These are phyloP conservation scores for Waltergamsia citrina DNA, from an alignment of 2,329 filamentous ascomycete species.

Conservation along the genomic window DNA sequence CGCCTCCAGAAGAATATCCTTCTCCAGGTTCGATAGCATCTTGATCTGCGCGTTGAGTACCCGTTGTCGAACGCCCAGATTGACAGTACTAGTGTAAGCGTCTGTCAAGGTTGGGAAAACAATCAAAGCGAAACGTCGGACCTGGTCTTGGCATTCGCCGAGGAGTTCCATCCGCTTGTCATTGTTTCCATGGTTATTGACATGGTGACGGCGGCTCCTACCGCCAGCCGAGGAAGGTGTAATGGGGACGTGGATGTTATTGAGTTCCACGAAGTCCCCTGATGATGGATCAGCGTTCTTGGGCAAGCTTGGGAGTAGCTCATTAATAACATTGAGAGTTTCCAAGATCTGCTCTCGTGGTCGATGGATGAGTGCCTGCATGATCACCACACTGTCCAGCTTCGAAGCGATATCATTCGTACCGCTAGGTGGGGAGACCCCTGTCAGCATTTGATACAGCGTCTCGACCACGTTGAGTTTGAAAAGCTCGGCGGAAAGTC, in stretches of 20 bases:
- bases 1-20: constrained; percentile 73
- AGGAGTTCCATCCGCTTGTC: constrained; percentile 78
- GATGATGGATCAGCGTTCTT: constrained; percentile 35
- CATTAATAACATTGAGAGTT: constrained; percentile 94
- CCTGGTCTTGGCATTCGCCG: constrained; percentile 72
- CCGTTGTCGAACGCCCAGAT: constrained; percentile 87
- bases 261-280: constrained; percentile 32
- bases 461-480: constrained; percentile 98
- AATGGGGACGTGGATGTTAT: constrained; percentile 20
- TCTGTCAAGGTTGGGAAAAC: constrained; percentile 92
- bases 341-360: constrained; percentile 95
- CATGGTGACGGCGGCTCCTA: neutral
- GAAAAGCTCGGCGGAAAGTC: constrained; percentile 79
- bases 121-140: constrained; percentile 87
- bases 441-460: constrained; percentile 91
- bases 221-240: constrained; percentile 20
- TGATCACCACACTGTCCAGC: constrained; percentile 93
- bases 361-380: constrained; percentile 95
- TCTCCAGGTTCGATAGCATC: constrained; percentile 94
- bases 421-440: constrained; percentile 79
- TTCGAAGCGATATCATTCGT: constrained; percentile 72
- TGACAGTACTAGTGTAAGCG: constrained; percentile 95
- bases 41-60: constrained; percentile 93
- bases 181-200: constrained; percentile 36
- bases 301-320: constrained; percentile 72